Conservation (phyloP, 176 grass and related monocot species). For the Guadua angustifolia region DNA sequence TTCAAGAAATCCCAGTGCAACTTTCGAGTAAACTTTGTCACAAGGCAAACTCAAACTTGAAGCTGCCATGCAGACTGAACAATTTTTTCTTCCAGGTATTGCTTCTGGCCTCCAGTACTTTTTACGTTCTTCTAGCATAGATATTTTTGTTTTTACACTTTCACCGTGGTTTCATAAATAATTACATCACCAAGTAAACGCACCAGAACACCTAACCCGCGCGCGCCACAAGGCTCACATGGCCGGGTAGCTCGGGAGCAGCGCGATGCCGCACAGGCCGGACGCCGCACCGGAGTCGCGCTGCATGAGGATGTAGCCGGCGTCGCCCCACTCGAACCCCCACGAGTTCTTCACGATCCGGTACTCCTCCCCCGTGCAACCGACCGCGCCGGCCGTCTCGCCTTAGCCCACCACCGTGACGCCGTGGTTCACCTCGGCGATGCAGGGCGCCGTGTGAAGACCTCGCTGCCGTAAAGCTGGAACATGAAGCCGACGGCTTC, state of each 20-base stretch:
- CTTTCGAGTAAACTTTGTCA: not conserved
- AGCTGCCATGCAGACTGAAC: not conserved
- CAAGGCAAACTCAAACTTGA: not conserved
- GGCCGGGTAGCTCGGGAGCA: constrained; percentile 47
- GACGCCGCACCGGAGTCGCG: constrained; percentile 21
- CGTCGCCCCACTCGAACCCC: constrained; percentile 63
- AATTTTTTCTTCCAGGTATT: not conserved
- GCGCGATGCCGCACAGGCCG: constrained; percentile 66
- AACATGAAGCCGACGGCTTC: constrained; percentile 52
- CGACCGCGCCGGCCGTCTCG: constrained; percentile 22
- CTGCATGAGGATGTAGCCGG: constrained; percentile 60
- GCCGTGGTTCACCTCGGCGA: constrained; percentile 53
- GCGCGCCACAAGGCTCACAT: constrained; percentile 33
- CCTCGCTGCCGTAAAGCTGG: constrained; percentile 63
- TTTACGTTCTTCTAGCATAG: not conserved
- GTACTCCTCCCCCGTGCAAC: constrained; percentile 36
- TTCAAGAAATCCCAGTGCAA: not conserved
- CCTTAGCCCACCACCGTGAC: constrained; percentile 73
- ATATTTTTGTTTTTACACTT: not conserved
- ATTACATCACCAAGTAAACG: not conserved
- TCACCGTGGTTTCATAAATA: not conserved
- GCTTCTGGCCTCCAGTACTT: not conserved
- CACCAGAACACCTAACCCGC: not conserved
- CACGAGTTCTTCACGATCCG: constrained; percentile 80
- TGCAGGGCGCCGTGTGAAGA: constrained; percentile 67